These are phyloP conservation scores for Candida insectalens DNA, from an alignment of 805 yeast species.

Conservation along the genomic window DNA sequence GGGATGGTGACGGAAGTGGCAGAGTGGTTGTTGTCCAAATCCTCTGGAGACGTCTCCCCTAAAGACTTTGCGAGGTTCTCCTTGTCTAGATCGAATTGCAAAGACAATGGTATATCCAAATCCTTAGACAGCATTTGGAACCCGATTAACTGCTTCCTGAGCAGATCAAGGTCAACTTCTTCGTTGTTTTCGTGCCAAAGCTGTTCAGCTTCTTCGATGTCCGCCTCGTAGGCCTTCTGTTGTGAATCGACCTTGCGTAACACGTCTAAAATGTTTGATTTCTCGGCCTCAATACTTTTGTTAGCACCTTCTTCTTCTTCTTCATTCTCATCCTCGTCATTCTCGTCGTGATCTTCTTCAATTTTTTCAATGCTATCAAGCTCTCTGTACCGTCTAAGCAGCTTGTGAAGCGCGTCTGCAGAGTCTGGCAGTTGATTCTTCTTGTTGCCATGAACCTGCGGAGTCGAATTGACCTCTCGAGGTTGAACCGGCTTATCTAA, in stretches of 20 bases:
- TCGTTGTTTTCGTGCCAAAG: conserved; percentile 17
- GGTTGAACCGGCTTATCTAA: too few species aligned
- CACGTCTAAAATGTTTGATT: conserved; percentile 32
- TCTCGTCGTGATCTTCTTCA: too few species aligned
- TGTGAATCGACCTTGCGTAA: conserved; percentile 31
- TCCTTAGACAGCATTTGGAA: conserved; percentile 59
- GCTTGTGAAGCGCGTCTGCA: conserved; percentile 15
- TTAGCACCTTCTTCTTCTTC: conserved; percentile 4
- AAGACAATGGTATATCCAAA: conserved; percentile 47
- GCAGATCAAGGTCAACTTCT: conserved; percentile 33
- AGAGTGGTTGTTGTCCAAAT: not conserved
- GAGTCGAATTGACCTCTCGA: not conserved
- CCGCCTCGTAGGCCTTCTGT: conserved; percentile 26
- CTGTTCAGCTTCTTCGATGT: conserved; percentile 21
- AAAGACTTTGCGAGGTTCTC: conserved; percentile 7
- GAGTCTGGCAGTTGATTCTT: conserved; percentile 18
- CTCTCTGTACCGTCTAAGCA: conserved; percentile 21
- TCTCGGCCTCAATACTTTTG: conserved; percentile 24
- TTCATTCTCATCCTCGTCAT: conserved; percentile 5
- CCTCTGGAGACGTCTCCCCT: conserved; percentile 3
- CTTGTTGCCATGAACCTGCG: not conserved
- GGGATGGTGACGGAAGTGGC: conserved; percentile 8
- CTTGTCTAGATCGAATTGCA: conserved; percentile 31
- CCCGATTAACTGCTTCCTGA: conserved; percentile 52
- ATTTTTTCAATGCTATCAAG: conserved; percentile 2